Evolutionary conservation across 164 flowering plant species (phyloP), one percentile per base, ranked within the genome.

Genomic region (Macadamia integrifolia): DNA sequence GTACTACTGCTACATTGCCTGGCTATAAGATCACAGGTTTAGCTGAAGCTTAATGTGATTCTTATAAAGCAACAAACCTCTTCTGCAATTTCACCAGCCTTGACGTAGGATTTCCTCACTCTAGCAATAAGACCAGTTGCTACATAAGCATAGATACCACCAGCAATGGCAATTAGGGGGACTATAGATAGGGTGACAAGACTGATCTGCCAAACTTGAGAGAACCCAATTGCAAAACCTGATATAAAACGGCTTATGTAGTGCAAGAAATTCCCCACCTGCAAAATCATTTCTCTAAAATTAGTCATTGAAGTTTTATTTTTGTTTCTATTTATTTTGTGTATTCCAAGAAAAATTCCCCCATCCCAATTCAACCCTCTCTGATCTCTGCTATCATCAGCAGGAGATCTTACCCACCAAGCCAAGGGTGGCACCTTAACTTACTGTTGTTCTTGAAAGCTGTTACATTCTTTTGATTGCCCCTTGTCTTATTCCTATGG

Each of bases 231-330:
- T 40, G 71, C 69, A 65, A 95, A 95, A 6, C 99, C 99, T 2
- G 78, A 84, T 30, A 92, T 17, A 61, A 95, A 95, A 12, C 98
- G 75, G 85, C 97, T 91, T 30, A 95, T 80, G 71, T 95, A 95
- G 78, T 95, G 99, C 84, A 92, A 69, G 79, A 94, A 90, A 64
- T 92, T 92, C 65, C 97, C 97, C 23, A 90, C 90, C 97, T 92
- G 83, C 82, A 68, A 9, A 29, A 14, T 6, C 63, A 67, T 53
- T 49, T 28, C 32, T 50, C 30, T 6, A 60, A 35, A 31, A 49
- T 2, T 9, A 10, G 29, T n/a, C 44, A 56, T 18, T 46, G 3
- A 35, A 35, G 40, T 2, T 35, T 35, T 23, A 23, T 23, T 35
- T 35, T 35, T 35, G 40, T 35, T 35, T 35, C 5, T 5, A 2